phyloP scores from a whole-genome alignment of 768 basidiomycete species.

The Naganishia vishniacii region DNA sequence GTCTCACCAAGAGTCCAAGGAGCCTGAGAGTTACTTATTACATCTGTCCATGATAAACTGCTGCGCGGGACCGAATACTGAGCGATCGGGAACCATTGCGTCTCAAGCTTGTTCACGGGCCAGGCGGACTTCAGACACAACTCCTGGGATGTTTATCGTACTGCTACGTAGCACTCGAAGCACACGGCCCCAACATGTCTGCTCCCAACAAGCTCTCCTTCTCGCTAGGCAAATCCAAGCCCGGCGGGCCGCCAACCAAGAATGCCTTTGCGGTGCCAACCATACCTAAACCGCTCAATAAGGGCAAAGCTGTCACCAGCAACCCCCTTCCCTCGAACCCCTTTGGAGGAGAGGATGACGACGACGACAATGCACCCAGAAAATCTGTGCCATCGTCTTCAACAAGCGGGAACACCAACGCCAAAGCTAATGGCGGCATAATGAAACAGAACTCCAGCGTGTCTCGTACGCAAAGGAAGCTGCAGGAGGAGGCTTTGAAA shows the following conservation, averaged over 20 bases:
- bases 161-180: too few species aligned
- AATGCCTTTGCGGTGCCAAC: slow-evolving; percentile 19
- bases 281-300: slow-evolving; percentile 22
- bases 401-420: background rate
- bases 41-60: too few species aligned
- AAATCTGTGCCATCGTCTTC: slow-evolving; percentile 41
- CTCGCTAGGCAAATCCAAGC: slow-evolving; percentile 55
- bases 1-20: too few species aligned
- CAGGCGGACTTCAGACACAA: too few species aligned
- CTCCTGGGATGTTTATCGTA: too few species aligned
- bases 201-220: slow-evolving; percentile 69
- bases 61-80: too few species aligned
- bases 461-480: slow-evolving; percentile 36
- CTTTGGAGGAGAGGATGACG: slow-evolving; percentile 54
- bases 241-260: slow-evolving; percentile 7
- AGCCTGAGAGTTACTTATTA: too few species aligned
- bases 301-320: slow-evolving; percentile 28
- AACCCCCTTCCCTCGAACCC: slow-evolving; percentile 48
- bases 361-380: slow-evolving; percentile 53
- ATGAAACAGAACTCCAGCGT: slow-evolving; percentile 52
- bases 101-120: too few species aligned
- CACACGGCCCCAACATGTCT: slow-evolving; percentile 3
- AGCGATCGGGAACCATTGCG: too few species aligned
- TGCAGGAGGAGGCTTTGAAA: slow-evolving; percentile 68
- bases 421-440: slow-evolving; percentile 46